phyloP scores from a whole-genome alignment of 176 grass and related monocot genomes.

The Pontederia paniculata region DNA sequence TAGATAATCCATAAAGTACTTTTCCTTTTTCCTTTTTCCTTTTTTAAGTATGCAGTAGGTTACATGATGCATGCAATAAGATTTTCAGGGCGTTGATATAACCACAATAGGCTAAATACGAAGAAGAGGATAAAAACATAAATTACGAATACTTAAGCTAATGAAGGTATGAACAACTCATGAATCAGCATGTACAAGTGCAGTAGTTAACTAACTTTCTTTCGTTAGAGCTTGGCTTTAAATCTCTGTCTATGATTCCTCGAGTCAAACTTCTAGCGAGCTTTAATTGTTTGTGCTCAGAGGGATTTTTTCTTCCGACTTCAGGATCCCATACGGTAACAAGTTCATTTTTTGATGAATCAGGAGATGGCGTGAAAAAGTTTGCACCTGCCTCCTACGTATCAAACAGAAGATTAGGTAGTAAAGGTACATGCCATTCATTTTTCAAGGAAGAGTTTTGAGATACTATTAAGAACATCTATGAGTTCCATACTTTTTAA shows the following conservation, averaged over 20 bases:
- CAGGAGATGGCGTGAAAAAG: constrained; percentile 49
- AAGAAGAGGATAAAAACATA: too few relatives aligned
- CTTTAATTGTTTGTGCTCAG: constrained; percentile 89
- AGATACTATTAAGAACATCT: too few relatives aligned
- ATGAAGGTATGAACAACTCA: not conserved
- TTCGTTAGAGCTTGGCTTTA: constrained; percentile 88
- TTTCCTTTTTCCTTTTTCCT: too few relatives aligned
- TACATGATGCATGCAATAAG: not conserved
- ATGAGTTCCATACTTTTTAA: too few relatives aligned
- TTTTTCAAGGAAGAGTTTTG: too few relatives aligned
- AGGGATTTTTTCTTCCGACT: constrained; percentile 82
- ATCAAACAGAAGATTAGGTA: constrained; percentile 8
- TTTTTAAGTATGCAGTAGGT: too few relatives aligned
- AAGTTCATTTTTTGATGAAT: constrained; percentile 75
- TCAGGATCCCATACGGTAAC: constrained; percentile 84
- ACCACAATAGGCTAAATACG: too few relatives aligned
- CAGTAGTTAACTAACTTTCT: constrained; percentile 51
- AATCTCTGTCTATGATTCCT: constrained; percentile 92
- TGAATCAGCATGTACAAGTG: not conserved
- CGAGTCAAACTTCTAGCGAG: constrained; percentile 88
- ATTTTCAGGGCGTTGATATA: not conserved
- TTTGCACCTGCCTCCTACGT: constrained; percentile 75
- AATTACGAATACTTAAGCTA: not conserved
- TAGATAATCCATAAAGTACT: too few relatives aligned
- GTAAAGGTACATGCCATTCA: not conserved